Evolutionary conservation across 371 early-diverging fungal genomes (phyloP).

Genomic region (Zychaea mexicana): DNA sequence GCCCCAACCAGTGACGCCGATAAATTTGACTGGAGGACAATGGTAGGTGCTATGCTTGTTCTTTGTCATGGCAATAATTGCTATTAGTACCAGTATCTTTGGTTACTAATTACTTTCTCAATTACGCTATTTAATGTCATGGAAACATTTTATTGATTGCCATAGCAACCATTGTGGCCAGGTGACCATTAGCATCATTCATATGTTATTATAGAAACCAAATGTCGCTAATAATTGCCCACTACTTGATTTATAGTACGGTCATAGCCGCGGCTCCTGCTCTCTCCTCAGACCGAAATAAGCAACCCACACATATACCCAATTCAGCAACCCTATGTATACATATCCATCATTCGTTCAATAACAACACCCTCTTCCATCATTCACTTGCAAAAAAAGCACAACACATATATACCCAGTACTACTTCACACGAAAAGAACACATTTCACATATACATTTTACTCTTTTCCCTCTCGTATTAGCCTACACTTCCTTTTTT

Average conservation of each 20-base stretch:
- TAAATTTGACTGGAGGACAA: constrained; percentile 26
- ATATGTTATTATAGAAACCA: not conserved
- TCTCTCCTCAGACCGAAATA: constrained; percentile 6
- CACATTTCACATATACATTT: not conserved
- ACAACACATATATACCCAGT: too few relatives aligned
- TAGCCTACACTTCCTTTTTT: too few relatives aligned
- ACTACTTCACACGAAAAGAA: constrained; percentile 1
- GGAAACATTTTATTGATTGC: not conserved
- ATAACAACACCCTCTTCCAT: too few relatives aligned
- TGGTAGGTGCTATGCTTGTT: constrained; percentile 11
- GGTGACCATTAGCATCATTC: constrained; percentile 1
- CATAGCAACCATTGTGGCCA: constrained; percentile 22
- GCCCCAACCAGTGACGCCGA: constrained; percentile 19
- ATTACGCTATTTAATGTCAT: not conserved
- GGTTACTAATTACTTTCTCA: not conserved
- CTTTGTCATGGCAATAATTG: not conserved
- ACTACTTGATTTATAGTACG: constrained; percentile 3
- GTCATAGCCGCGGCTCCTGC: constrained; percentile 2
- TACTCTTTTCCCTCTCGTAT: not conserved
- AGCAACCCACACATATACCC: not conserved
- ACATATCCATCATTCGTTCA: not conserved
- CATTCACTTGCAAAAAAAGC: too few relatives aligned
- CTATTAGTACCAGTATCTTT: not conserved
- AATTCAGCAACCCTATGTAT: not conserved
- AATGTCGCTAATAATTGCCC: not conserved